Evolutionary conservation across 2,329 filamentous ascomycete genomes (phyloP).

Genomic region (Monilinia polystroma): DNA sequence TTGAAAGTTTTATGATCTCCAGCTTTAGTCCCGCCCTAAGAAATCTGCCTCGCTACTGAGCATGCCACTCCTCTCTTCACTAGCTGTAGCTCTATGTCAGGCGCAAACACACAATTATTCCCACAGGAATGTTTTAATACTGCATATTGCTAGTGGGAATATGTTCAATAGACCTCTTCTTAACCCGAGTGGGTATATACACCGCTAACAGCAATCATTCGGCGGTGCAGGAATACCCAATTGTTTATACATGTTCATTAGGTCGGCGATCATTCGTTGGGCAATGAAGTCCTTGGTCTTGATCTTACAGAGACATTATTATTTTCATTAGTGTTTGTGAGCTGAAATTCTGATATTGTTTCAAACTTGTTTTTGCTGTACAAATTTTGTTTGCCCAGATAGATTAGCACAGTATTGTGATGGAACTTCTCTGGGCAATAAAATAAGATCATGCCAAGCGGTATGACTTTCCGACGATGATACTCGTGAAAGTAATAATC

Average conservation of each 20-base stretch:
- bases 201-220: not conserved
- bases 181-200: not conserved
- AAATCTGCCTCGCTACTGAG: not conserved
- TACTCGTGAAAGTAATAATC: not conserved
- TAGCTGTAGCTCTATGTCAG: not conserved
- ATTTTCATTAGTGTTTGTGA: not conserved
- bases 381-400: not conserved
- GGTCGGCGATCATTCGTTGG: not conserved
- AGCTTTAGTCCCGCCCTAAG: not conserved
- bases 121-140: not conserved
- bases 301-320: not conserved
- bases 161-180: not conserved
- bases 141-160: not conserved
- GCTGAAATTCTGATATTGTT: not conserved
- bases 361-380: not conserved
- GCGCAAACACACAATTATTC: not conserved
- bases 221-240: not conserved
- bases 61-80: not conserved
- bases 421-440: not conserved
- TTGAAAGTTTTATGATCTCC: not conserved
- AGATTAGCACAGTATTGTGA: not conserved
- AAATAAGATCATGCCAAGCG: not conserved
- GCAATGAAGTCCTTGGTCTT: not conserved
- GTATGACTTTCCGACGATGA: not conserved
- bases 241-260: not conserved